Percentiles rank a stretch among this genome's conserved stretches.
Conservation (phyloP, 768 basidiomycete genomes). For the Holtermannia corniformis region DNA sequence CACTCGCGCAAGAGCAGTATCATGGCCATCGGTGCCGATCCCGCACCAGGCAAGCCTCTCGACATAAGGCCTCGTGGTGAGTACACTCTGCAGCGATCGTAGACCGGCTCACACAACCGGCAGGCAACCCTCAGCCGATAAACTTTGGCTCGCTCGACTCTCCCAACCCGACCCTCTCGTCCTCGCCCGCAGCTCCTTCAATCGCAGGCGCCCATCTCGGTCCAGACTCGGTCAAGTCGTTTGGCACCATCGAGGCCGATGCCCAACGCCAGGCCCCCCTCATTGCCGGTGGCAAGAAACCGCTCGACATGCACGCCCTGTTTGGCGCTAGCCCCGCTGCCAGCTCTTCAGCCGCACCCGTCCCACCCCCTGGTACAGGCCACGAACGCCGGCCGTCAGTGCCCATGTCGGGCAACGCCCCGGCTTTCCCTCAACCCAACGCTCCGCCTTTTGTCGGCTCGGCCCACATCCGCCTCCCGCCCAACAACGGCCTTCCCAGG, state of each 20-base stretch:
- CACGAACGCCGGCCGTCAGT: background rate
- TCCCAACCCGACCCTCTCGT: constrained; percentile 62
- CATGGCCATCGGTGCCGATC: constrained; percentile 54
- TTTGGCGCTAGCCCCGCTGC: constrained; percentile 47
- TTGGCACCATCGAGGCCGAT: constrained; percentile 63
- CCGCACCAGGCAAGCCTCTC: constrained; percentile 65
- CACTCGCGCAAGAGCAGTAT: constrained; percentile 71
- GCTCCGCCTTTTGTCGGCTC: background rate
- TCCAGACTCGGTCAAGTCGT: constrained; percentile 70
- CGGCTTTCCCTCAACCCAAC: background rate
- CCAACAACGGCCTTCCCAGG: constrained; percentile 9
- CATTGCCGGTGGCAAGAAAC: constrained; percentile 37
- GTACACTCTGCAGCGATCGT: constrained; percentile 31
- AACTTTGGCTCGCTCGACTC: constrained; percentile 89
- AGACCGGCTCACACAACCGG: background rate
- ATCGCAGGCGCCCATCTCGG: constrained; percentile 46
- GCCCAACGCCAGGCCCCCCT: constrained; percentile 44
- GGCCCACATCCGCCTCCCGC: no score
- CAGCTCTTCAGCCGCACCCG: constrained; percentile 52
- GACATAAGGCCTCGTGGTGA: constrained; percentile 58
- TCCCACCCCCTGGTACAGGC: constrained; percentile 42
- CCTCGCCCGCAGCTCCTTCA: constrained; percentile 64
- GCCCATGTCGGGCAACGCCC: background rate
- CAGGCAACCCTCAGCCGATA: constrained; percentile 47
- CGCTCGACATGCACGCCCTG: constrained; percentile 45